Evolutionary conservation across 495 filamentous ascomycete genomes (phyloP).

Genomic region (Penicillium longicatenatum): DNA sequence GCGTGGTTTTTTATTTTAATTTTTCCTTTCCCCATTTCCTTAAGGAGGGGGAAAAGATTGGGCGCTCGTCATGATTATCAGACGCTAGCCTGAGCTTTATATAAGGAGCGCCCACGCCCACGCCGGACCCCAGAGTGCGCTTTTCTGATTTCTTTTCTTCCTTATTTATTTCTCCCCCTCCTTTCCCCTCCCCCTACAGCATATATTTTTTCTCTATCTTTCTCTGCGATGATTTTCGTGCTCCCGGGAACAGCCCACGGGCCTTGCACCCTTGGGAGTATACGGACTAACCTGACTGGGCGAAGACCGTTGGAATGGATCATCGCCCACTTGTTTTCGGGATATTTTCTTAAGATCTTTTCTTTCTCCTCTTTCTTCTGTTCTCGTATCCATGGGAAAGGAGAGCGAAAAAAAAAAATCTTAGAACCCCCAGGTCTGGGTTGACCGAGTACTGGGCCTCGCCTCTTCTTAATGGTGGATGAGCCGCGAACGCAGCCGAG

Average conservation of each 20-base stretch:
- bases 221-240: constrained; percentile 4
- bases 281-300: constrained; percentile 34
- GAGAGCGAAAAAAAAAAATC: constrained; percentile 4
- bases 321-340: constrained; percentile 18
- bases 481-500: constrained; percentile 13
- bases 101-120: constrained; percentile 39
- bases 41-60: constrained; percentile 19
- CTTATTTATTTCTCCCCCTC: constrained; percentile 6
- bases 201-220: not conserved
- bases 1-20: constrained; percentile 5
- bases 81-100: constrained; percentile 35
- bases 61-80: constrained; percentile 32
- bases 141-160: constrained; percentile 12
- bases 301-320: constrained; percentile 36
- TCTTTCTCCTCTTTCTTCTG: constrained; percentile 13
- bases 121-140: constrained; percentile 19
- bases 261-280: constrained; percentile 18
- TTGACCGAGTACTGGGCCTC: not conserved
- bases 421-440: not conserved
- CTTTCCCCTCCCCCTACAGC: not conserved
- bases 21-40: not conserved
- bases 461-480: constrained; percentile 15
- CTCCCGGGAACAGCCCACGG: constrained; percentile 4
- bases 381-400: not conserved
- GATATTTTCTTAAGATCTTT: not conserved